Conservation (phyloP, 208 protist species). For the Leishmania braziliensis region DNA sequence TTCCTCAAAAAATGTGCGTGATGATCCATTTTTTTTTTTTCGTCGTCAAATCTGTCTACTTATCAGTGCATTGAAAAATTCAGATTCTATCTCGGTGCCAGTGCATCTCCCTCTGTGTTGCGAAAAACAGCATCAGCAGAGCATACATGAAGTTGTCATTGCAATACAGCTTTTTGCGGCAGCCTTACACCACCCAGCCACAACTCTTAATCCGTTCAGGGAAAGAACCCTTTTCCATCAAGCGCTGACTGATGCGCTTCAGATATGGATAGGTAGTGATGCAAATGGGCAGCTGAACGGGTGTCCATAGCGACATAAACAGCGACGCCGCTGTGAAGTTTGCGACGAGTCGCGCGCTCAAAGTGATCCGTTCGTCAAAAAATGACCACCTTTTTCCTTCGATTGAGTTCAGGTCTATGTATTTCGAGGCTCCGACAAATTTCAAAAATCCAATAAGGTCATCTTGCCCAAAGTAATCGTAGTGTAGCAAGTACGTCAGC, state of each 20-base stretch:
- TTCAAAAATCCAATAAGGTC: constrained; percentile 53
- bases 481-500: constrained; percentile 59
- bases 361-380: constrained; percentile 33
- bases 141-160: not conserved
- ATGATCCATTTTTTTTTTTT: not conserved
- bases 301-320: constrained; percentile 58
- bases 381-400: constrained; percentile 55
- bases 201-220: not conserved
- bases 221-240: not conserved
- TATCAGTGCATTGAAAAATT: not conserved
- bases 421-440: constrained; percentile 38
- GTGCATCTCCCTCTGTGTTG: not conserved
- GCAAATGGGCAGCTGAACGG: constrained; percentile 50
- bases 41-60: not conserved
- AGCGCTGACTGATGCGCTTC: constrained; percentile 2
- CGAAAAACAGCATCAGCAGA: not conserved
- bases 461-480: constrained; percentile 54
- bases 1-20: not conserved
- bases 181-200: not conserved
- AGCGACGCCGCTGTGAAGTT: constrained; percentile 63
- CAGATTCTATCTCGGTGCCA: not conserved
- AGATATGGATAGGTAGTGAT: constrained; percentile 49
- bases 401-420: constrained; percentile 37
- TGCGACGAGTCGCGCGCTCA: constrained; percentile 50
- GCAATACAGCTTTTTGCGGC: not conserved